phyloP scores from a whole-genome alignment of 2,329 filamentous ascomycete genomes.

The Epichloe coenophiala region DNA sequence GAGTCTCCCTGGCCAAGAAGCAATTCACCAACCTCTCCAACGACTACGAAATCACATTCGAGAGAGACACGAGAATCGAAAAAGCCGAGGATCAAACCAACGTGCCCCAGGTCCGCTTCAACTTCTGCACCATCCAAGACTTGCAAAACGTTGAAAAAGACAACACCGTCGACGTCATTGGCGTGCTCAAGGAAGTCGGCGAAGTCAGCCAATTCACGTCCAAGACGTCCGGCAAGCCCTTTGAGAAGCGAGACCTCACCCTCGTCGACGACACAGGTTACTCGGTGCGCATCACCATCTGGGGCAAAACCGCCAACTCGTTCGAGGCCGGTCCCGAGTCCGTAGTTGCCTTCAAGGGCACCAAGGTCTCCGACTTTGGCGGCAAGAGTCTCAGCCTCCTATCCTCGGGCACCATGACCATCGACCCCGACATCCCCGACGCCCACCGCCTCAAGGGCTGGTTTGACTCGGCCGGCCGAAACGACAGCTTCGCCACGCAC shows the following conservation, averaged over 20 bases:
- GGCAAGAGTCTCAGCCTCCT: constrained; percentile 83
- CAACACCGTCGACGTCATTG: constrained; percentile 80
- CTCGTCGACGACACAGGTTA: constrained; percentile 83
- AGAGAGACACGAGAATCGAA: constrained; percentile 76
- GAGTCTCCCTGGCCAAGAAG: constrained; percentile 82
- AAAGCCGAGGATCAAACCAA: constrained; percentile 82
- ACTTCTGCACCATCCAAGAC: constrained; percentile 76
- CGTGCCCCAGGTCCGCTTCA: constrained; percentile 85
- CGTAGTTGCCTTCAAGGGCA: constrained; percentile 88
- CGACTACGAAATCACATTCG: constrained; percentile 91
- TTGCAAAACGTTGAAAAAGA: constrained; percentile 84
- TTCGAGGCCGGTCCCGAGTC: constrained; percentile 72
- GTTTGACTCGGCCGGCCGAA: constrained; percentile 81
- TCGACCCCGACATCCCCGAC: constrained; percentile 88
- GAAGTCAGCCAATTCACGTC: constrained; percentile 68
- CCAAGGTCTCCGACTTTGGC: constrained; percentile 88
- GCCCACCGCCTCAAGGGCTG: constrained; percentile 90
- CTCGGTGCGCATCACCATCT: constrained; percentile 81
- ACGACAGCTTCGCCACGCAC: constrained; percentile 53
- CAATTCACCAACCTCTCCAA: constrained; percentile 89
- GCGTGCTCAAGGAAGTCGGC: constrained; percentile 74
- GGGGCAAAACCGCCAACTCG: constrained; percentile 72
- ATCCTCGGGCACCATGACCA: constrained; percentile 75
- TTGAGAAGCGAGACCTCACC: constrained; percentile 83
- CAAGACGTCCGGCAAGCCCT: constrained; percentile 76